A percentile compares a stretch with the other conserved stretches of the same genome.
Evolutionary conservation across 768 basidiomycete species (phyloP).

Genomic region (Daedaleopsis nitida): DNA sequence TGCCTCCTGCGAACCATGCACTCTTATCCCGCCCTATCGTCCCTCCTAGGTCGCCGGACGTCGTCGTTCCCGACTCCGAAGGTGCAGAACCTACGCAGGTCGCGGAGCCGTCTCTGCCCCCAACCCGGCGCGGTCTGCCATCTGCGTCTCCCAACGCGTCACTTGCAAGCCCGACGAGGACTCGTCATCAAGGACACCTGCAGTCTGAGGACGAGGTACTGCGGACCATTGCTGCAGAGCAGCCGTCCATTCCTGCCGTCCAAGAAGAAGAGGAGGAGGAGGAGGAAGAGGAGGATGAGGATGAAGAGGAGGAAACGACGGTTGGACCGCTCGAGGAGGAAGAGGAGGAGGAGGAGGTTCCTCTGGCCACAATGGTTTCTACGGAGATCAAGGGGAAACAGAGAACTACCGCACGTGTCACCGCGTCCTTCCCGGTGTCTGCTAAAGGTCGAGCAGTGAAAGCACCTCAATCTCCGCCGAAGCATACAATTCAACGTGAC

Average conservation of each 20-base stretch:
- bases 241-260: not conserved
- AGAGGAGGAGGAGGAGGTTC: constrained; percentile 47
- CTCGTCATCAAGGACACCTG: not conserved
- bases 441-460: not conserved
- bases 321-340: constrained; percentile 38
- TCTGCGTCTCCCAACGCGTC: not conserved
- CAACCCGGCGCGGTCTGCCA: not conserved
- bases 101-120: constrained; percentile 2
- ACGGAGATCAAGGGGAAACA: constrained; percentile 27
- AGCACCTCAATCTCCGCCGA: constrained; percentile 5
- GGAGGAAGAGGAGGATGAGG: constrained; percentile 38
- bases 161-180: not conserved
- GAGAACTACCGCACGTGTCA: constrained; percentile 1
- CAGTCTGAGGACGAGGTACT: constrained; percentile 15
- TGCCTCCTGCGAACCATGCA: constrained; percentile 1
- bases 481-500: constrained; percentile 4
- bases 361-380: constrained; percentile 35
- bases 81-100: constrained; percentile 30
- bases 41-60: constrained; percentile 8
- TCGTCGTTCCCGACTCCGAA: constrained; percentile 69
- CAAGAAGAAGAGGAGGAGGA: constrained; percentile 32
- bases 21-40: not conserved
- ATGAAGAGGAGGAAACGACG: constrained; percentile 22
- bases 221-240: not conserved
- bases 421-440: not conserved